phyloP scores from a whole-genome alignment of 1,284 basidiomycete genomes.

The Wolfiporia cocos region DNA sequence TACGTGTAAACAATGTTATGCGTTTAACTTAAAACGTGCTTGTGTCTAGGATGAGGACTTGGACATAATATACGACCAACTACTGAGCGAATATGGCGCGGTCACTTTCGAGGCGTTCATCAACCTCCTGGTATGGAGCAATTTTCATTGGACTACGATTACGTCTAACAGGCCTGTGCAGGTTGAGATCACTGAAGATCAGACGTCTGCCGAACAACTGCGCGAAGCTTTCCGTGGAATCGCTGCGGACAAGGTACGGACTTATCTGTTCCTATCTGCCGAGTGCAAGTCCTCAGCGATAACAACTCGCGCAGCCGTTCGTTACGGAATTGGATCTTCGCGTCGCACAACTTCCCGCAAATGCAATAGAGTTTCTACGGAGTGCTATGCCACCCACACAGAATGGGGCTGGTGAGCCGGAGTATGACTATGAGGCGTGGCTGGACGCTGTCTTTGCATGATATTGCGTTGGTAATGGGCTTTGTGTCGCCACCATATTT shows the following conservation, averaged over 20 bases:
- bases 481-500: no score
- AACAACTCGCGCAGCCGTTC: conserved; percentile 62
- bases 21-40: not conserved
- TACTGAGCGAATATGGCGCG: conserved; percentile 82
- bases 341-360: conserved; percentile 76
- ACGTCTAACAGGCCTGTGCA: conserved; percentile 22
- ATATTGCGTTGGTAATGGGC: no score
- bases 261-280: conserved; percentile 18
- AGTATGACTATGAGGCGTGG: conserved; percentile 77
- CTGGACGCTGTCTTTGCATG: conserved; percentile 68
- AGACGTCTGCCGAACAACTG: conserved; percentile 89
- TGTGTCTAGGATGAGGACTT: conserved; percentile 81
- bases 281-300: not conserved
- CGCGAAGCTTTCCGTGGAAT: conserved; percentile 92
- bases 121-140: conserved; percentile 70
- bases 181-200: conserved; percentile 96
- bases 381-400: conserved; percentile 60
- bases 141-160: not conserved
- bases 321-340: conserved; percentile 93
- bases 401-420: conserved; percentile 53
- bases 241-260: conserved; percentile 84
- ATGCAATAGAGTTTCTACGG: conserved; percentile 79
- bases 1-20: not conserved
- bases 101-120: conserved; percentile 95
- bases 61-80: conserved; percentile 78